Conservation (phyloP, 352 stramenopile genomes). For the Albugo laibachii region DNA sequence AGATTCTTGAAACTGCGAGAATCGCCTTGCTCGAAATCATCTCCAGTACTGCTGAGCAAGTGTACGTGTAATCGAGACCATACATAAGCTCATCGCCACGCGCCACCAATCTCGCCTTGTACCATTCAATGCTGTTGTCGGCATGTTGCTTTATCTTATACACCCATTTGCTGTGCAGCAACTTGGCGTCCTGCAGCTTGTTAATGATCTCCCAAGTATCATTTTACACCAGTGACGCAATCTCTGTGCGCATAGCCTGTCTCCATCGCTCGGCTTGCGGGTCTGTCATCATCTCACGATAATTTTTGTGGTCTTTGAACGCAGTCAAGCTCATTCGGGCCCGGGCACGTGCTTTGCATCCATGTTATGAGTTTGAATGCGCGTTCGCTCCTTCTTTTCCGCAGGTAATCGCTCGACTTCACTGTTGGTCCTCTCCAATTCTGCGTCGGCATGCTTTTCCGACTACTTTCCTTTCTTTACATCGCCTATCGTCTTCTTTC, state of each 20-base stretch:
- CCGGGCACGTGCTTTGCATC: too few relatives aligned
- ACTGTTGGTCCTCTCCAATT: too few relatives aligned
- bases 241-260: background rate
- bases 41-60: background rate
- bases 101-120: background rate
- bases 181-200: background rate
- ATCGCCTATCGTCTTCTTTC: too few relatives aligned
- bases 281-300: background rate
- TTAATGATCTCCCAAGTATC: background rate
- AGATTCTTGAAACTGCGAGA: background rate
- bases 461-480: too few relatives aligned
- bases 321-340: background rate
- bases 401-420: too few relatives aligned
- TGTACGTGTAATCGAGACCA: background rate
- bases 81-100: background rate
- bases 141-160: background rate
- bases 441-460: too few relatives aligned
- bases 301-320: background rate
- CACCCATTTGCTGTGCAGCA: background rate
- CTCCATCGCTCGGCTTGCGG: background rate
- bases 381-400: too few relatives aligned
- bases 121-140: background rate
- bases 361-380: too few relatives aligned
- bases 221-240: background rate
- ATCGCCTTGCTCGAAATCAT: slow-evolving; percentile 2